Conservation (phyloP, 1,139 yeast genomes). For the Scheffersomyces illinoinensis region DNA sequence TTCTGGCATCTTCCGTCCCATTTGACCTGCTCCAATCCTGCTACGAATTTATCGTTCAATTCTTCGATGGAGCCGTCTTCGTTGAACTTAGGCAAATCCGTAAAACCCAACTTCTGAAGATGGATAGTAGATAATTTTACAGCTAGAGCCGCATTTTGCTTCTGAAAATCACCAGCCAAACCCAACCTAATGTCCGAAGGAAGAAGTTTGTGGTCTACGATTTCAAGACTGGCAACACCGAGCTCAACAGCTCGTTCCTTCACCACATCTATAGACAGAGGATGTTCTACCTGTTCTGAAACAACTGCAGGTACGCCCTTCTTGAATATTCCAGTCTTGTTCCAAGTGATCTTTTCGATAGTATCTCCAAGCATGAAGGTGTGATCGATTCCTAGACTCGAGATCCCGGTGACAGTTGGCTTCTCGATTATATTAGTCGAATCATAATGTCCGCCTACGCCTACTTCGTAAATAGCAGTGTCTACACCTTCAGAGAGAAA, state of each 20-base stretch:
- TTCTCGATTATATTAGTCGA: constrained; percentile 82
- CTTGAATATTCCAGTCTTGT: constrained; percentile 93
- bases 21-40: constrained; percentile 66
- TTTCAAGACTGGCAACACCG: constrained; percentile 49
- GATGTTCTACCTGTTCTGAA: constrained; percentile 52
- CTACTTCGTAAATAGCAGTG: constrained; percentile 94
- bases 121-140: constrained; percentile 70
- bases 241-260: constrained; percentile 65
- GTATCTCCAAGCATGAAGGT: constrained; percentile 86
- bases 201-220: constrained; percentile 44
- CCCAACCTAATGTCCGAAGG: constrained; percentile 57
- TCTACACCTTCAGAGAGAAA: constrained; percentile 86
- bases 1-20: constrained; percentile 98
- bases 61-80: constrained; percentile 18
- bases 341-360: constrained; percentile 90
- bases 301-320: constrained; percentile 66
- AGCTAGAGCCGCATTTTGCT: constrained; percentile 84
- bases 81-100: constrained; percentile 22
- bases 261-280: constrained; percentile 54
- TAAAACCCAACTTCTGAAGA: constrained; percentile 48
- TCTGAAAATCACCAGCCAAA: constrained; percentile 84
- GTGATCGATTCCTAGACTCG: constrained; percentile 91
- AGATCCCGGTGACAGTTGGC: constrained; percentile 86
- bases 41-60: constrained; percentile 57
- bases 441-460: constrained; percentile 97